A percentile compares a stretch with the other conserved stretches of the same genome.
These are phyloP conservation scores for Knufia petricola DNA, from an alignment of 2,329 filamentous ascomycete genomes.

Conservation along the genomic window DNA sequence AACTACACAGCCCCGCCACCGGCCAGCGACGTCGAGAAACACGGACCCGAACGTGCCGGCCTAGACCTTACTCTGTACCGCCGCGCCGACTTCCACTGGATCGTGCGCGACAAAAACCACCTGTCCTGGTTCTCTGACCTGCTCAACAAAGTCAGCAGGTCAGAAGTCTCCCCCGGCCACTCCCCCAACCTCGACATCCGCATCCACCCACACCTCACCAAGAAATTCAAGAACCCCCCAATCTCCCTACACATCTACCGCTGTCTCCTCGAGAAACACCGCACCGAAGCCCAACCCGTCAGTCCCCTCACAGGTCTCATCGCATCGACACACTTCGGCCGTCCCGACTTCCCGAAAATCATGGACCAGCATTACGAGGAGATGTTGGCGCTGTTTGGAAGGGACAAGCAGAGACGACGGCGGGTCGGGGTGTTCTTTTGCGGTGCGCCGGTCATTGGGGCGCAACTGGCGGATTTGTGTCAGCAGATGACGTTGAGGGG, in stretches of 20 bases:
- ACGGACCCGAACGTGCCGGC: background rate
- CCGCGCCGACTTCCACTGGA: constrained; percentile 52
- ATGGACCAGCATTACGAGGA: constrained; percentile 47
- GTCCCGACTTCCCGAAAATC: constrained; percentile 46
- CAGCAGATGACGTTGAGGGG: constrained; percentile 42
- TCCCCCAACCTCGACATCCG: constrained; percentile 42
- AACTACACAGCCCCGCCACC: too few relatives aligned
- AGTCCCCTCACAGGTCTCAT: constrained; percentile 33
- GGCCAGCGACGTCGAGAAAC: too few relatives aligned
- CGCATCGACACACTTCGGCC: constrained; percentile 45
- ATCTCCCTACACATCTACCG: constrained; percentile 48
- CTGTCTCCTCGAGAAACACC: constrained; percentile 48
- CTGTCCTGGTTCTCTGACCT: constrained; percentile 48
- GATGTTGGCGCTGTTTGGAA: constrained; percentile 33
- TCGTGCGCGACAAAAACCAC: constrained; percentile 48
- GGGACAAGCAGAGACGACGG: constrained; percentile 20
- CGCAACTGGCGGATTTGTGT: constrained; percentile 47
- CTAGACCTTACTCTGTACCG: constrained; percentile 29
- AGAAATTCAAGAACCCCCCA: constrained; percentile 38
- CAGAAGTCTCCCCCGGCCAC: constrained; percentile 23
- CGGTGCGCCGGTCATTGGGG: constrained; percentile 46
- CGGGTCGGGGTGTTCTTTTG: constrained; percentile 49
- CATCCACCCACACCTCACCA: constrained; percentile 48
- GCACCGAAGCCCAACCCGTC: constrained; percentile 42
- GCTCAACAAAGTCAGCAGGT: constrained; percentile 28